Evolutionary conservation across 1,284 basidiomycete genomes (phyloP), one percentile per base, ranked within the genome.

Genomic region (Cystobasidiaceae sp.): DNA sequence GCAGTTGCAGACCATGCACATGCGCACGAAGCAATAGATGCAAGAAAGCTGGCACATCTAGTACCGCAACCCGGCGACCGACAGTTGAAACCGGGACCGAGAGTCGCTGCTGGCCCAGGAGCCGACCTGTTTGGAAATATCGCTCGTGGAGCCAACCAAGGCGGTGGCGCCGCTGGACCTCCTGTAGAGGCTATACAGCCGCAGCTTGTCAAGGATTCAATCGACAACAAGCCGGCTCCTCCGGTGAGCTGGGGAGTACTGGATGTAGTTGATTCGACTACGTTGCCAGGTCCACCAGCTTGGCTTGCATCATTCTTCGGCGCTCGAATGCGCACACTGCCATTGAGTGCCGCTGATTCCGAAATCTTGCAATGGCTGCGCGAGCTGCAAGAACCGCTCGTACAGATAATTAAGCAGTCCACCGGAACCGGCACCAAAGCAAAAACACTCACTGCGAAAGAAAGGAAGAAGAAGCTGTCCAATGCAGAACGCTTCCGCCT

Each of bases 401-500:
- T 56, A 15, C 34, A 56, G 30, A 25, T 51, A 15, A 41, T 27
- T 17, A 25, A 33, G 15, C 39, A 25, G 17, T 41, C 25, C 23
- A 52, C n/a, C n/a, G n/a, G n/a, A n/a, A n/a, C n/a, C n/a, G n/a
- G n/a, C n/a, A n/a, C 17, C 50, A n/a, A 52, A 8, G 13, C 32
- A 33, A 37, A 51, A 21, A 44, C 43, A 4, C 34, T 54, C 33
- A 21, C 28, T 17, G 13, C 48, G 4, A 25, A 37, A 54, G 43
- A 55, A 4, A 51, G 28, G 19, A 55, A 46, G 45, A 54, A 43
- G 44, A 64, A 59, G 32, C 45, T 59, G 3, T 46, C 61, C 15
- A 64, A 64, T 44, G 61, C 61, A 4, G 61, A 64, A 8, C 39
- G 61, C 2, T 64, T 64, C 52, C 44, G 48, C n/a, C n/a, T 51